Conservation (phyloP, 2,329 filamentous ascomycete species). For the Monosporascus sp. region DNA sequence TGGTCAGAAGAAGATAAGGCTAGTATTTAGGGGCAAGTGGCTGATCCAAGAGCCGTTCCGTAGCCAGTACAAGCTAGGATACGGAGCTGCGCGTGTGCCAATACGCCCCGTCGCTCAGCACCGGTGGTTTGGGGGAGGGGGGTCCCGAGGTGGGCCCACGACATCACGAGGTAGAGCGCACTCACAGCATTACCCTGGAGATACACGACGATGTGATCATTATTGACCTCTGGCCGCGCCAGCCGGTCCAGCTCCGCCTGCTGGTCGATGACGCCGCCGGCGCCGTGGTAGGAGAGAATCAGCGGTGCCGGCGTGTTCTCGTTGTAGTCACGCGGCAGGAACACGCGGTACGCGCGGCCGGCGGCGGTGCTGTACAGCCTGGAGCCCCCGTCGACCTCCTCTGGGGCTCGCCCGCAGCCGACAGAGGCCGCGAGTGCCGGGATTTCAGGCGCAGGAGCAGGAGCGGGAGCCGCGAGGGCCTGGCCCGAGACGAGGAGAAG, state of each 20-base stretch:
- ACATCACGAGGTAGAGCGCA: too few species aligned
- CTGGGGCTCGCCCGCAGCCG: conserved; percentile 10
- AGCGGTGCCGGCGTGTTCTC: conserved; percentile 12
- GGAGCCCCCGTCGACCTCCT: conserved; percentile 5
- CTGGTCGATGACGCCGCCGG: conserved; percentile 13
- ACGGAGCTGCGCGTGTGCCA: too few species aligned
- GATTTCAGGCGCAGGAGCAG: not conserved
- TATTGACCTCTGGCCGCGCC: conserved; percentile 13
- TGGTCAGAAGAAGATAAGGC: too few species aligned
- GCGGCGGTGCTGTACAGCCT: conserved; percentile 11
- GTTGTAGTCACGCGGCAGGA: conserved; percentile 16
- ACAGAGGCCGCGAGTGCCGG: not conserved
- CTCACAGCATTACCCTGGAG: conserved; percentile 16
- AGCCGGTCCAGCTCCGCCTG: conserved; percentile 16
- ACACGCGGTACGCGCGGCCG: conserved; percentile 16
- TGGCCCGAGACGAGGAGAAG: not conserved
- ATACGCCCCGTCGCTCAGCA: too few species aligned
- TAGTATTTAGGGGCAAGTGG: too few species aligned
- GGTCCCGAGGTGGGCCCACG: too few species aligned
- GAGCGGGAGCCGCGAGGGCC: not conserved
- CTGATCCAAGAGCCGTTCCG: too few species aligned
- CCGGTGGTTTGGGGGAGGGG: too few species aligned
- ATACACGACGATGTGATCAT: conserved; percentile 19
- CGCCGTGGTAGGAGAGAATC: conserved; percentile 21
- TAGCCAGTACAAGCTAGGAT: too few species aligned